phyloP scores from a whole-genome alignment of 495 filamentous ascomycete species.

The Tetracladium setigerum region DNA sequence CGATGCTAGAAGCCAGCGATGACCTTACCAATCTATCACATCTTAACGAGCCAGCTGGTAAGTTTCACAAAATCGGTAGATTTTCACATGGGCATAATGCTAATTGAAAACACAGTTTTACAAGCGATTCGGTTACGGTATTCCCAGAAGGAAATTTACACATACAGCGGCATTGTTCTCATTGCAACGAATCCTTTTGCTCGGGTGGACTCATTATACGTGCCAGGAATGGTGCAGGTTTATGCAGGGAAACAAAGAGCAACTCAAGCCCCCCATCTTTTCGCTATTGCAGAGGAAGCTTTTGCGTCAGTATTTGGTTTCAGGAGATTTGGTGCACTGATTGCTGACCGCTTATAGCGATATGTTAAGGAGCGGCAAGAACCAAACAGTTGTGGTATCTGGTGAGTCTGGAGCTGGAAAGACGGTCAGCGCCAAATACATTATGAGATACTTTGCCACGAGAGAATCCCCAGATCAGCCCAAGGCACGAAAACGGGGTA shows the following conservation, averaged over 20 bases:
- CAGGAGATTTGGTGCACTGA: neutral
- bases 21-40: conserved; percentile 97
- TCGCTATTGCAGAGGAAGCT: conserved; percentile 97
- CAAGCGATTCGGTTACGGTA: conserved; percentile 98
- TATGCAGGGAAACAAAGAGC: conserved; percentile 96
- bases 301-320: conserved; percentile 65
- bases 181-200: conserved; percentile 99
- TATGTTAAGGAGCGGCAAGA: conserved; percentile 92
- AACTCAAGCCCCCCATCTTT: conserved; percentile 94
- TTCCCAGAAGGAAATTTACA: conserved; percentile 98
- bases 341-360: conserved; percentile 51
- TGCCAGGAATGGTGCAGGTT: conserved; percentile 97
- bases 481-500: conserved; percentile 69
- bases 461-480: conserved; percentile 89
- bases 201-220: conserved; percentile 94
- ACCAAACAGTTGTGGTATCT: conserved; percentile 98
- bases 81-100: conserved; percentile 9
- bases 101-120: conserved; percentile 56
- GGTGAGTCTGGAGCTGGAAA: conserved; percentile 98
- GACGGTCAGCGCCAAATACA: conserved; percentile 98
- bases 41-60: conserved; percentile 97
- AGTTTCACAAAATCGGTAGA: conserved; percentile 13
- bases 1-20: conserved; percentile 97
- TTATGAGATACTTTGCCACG: conserved; percentile 99
- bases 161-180: conserved; percentile 96